These are phyloP conservation scores for Croton laevigatus DNA, from an alignment of 441 rosid genomes.

Conservation along the genomic window DNA sequence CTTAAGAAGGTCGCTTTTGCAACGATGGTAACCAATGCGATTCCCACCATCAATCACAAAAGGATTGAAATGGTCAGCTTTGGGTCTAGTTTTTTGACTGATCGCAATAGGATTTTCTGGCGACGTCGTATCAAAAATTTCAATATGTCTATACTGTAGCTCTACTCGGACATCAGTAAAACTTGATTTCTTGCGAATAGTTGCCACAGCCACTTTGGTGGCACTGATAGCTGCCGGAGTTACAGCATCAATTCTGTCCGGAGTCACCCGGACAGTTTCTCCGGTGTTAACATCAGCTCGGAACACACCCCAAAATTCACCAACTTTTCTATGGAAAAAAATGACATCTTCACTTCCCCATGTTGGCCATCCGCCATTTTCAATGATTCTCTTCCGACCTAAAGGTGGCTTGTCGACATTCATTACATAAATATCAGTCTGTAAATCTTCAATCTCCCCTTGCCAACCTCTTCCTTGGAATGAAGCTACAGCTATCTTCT, in stretches of 20 bases:
- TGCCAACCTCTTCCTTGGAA: slow-evolving; percentile 10
- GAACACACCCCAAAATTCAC: not conserved
- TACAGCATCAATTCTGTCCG: not conserved
- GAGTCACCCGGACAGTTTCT: not conserved
- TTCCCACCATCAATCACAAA: slow-evolving; percentile 9
- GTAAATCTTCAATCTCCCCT: slow-evolving; percentile 10
- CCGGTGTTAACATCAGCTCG: not conserved
- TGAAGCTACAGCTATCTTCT: not conserved
- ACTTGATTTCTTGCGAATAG: not conserved
- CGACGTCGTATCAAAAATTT: not conserved
- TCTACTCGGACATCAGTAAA: not conserved
- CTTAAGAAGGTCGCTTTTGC: slow-evolving; percentile 6
- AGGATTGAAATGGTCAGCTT: slow-evolving; percentile 13
- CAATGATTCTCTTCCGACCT: not conserved
- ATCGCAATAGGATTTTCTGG: not conserved
- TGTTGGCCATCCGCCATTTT: slow-evolving; percentile 14
- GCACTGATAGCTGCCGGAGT: slow-evolving; percentile 7
- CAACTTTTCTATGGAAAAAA: slow-evolving; percentile 4
- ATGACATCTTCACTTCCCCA: slow-evolving; percentile 8
- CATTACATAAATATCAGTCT: slow-evolving; percentile 10
- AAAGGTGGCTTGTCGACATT: not conserved
- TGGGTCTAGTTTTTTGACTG: slow-evolving; percentile 1
- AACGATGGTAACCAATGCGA: slow-evolving; percentile 5
- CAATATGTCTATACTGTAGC: slow-evolving; percentile 10
- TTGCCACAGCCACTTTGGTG: slow-evolving; percentile 13